These are phyloP conservation scores for Starmerella riodocensis DNA, from an alignment of 805 yeast genomes.

Conservation along the genomic window DNA sequence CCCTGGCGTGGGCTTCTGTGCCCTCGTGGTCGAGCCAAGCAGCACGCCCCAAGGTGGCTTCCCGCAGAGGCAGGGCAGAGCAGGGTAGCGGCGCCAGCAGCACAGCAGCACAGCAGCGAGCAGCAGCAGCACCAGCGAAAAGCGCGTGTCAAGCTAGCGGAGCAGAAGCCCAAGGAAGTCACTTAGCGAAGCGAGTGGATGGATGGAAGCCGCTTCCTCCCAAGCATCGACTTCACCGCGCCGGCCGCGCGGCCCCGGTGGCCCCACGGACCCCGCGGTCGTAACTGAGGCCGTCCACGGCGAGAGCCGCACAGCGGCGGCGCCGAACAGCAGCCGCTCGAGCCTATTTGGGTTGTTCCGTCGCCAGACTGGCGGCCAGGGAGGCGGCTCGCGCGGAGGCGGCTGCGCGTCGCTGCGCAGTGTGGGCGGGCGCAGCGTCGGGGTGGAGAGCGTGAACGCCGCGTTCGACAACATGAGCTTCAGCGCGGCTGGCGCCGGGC, in stretches of 20 bases:
- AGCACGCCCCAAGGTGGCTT: no score
- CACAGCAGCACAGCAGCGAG: no score
- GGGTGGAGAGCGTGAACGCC: slow-evolving; percentile 14
- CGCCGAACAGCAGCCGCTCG: slow-evolving; percentile 13
- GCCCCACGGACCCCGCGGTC: slow-evolving; percentile 4
- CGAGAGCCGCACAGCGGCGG: slow-evolving; percentile 1
- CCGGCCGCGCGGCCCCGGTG: slow-evolving; percentile 12
- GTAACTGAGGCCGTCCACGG: slow-evolving; percentile 7
- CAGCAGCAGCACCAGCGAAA: no score
- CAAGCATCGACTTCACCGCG: slow-evolving; percentile 10
- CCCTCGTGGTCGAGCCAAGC: no score
- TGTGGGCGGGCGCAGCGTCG: slow-evolving; percentile 1
- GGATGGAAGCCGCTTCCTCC: no score
- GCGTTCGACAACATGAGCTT: slow-evolving; percentile 18
- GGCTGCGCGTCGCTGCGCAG: slow-evolving; percentile 2
- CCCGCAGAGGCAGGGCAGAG: no score
- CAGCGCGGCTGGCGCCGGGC: slow-evolving; percentile 5
- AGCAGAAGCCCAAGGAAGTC: no score
- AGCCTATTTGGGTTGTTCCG: slow-evolving; percentile 19
- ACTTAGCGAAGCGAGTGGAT: no score
- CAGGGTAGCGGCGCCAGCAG: no score
- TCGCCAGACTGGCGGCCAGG: slow-evolving; percentile 13
- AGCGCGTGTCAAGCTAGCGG: no score
- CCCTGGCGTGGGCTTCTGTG: no score
- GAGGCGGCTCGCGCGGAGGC: slow-evolving; percentile 4